phyloP scores from a whole-genome alignment of 441 rosid genomes.

The Adansonia grandidieri region DNA sequence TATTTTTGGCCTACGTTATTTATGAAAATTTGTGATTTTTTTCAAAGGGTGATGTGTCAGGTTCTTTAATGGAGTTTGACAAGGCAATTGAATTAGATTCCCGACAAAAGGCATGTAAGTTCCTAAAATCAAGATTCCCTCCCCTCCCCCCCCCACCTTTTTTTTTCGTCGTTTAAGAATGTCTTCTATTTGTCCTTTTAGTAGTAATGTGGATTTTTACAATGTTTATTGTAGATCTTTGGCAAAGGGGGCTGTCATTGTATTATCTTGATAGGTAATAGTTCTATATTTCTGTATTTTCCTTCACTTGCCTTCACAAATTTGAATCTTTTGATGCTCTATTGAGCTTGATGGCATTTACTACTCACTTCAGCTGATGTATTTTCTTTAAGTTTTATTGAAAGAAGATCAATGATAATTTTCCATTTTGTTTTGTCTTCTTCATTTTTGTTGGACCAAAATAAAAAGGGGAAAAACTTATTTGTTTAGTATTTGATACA shows the following conservation, averaged over 20 bases:
- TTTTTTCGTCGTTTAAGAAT: constrained; percentile 1
- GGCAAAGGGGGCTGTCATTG: constrained; percentile 95
- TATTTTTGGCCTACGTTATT: neutral
- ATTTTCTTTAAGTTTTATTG: neutral
- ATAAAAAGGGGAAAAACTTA: neutral
- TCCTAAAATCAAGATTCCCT: constrained; percentile 3
- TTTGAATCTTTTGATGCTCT: neutral
- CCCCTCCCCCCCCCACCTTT: too few relatives aligned
- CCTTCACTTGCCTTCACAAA: neutral
- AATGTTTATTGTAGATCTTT: constrained; percentile 58
- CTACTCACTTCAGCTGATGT: neutral
- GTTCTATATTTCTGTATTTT: constrained; percentile 2
- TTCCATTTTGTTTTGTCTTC: neutral
- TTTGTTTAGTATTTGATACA: neutral
- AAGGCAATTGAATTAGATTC: constrained; percentile 80
- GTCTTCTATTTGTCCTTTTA: neutral
- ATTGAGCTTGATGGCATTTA: constrained; percentile 7
- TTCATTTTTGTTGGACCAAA: neutral
- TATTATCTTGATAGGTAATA: constrained; percentile 80
- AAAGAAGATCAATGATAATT: constrained; percentile 1
- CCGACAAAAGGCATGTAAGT: constrained; percentile 81
- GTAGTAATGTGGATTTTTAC: constrained; percentile 9
- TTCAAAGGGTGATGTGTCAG: constrained; percentile 73
- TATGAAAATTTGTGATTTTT: constrained; percentile 12
- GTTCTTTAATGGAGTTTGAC: constrained; percentile 77